These are phyloP conservation scores for Sicyos baderoa DNA, from an alignment of 306 rosid species.

Conservation along the genomic window DNA sequence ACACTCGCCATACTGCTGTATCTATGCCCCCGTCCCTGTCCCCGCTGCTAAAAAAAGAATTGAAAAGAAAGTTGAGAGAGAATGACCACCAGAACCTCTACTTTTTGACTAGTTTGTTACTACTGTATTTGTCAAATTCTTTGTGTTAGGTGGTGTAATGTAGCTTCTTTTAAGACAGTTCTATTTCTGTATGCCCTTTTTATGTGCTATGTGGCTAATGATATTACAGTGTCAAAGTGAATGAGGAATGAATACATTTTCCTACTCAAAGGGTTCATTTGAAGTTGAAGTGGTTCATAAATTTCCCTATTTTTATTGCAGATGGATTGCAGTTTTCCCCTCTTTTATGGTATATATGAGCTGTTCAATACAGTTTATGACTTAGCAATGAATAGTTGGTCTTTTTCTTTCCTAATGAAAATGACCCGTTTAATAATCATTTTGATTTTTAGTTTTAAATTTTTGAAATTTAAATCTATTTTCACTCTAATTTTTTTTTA, in stretches of 20 bases:
- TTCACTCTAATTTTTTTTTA: too few species aligned
- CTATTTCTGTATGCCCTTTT: not conserved
- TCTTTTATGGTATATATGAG: too few species aligned
- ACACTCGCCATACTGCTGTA: not conserved
- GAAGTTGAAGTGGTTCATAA: too few species aligned
- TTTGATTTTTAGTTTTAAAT: too few species aligned
- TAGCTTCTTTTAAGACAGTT: not conserved
- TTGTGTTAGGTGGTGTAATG: not conserved
- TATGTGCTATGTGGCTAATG: not conserved
- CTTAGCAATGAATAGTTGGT: too few species aligned
- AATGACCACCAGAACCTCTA: not conserved
- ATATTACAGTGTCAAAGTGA: not conserved
- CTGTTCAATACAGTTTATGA: too few species aligned
- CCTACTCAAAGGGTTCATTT: not conserved
- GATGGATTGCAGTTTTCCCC: too few species aligned
- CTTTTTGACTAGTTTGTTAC: not conserved
- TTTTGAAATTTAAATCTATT: too few species aligned
- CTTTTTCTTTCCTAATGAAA: too few species aligned
- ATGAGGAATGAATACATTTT: not conserved
- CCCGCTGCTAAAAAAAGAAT: not conserved
- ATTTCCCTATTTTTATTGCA: too few species aligned
- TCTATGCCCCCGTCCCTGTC: not conserved
- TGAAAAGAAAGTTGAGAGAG: not conserved
- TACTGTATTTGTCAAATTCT: not conserved
- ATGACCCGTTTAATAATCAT: too few species aligned